Percentiles rank a stretch among this genome's conserved stretches.
phyloP scores from a whole-genome alignment of 2,329 filamentous ascomycete genomes.

The Beauveria sp. region DNA sequence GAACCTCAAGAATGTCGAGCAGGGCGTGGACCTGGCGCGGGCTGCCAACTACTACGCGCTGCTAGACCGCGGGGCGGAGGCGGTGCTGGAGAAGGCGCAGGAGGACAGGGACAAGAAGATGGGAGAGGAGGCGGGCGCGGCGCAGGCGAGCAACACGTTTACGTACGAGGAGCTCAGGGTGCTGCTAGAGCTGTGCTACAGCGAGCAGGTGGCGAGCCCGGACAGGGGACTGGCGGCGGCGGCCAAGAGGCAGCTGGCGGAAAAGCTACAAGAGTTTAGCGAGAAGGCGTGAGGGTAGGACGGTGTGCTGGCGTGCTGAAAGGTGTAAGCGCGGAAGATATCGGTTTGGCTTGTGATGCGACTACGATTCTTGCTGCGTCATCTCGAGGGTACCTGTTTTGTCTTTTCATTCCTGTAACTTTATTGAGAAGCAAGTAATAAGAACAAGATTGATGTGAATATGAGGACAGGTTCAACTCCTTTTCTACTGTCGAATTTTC shows the following conservation, averaged over 20 bases:
- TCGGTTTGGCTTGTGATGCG: too few species aligned
- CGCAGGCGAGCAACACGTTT: constrained; percentile 35
- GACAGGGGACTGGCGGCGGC: constrained; percentile 60
- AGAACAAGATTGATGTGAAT: too few species aligned
- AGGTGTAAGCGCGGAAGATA: neutral
- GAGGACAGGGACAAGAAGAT: constrained; percentile 31
- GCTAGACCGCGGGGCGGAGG: constrained; percentile 58
- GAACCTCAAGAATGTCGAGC: constrained; percentile 88
- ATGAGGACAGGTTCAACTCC: too few species aligned
- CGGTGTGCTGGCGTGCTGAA: neutral
- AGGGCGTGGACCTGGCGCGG: constrained; percentile 54
- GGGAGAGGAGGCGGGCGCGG: constrained; percentile 20
- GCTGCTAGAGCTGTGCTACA: constrained; percentile 60
- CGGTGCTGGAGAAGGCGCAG: constrained; percentile 55
- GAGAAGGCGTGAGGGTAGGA: constrained; percentile 60
- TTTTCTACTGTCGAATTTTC: too few species aligned
- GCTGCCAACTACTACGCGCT: constrained; percentile 62
- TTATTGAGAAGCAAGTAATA: too few species aligned
- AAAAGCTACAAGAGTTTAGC: constrained; percentile 61
- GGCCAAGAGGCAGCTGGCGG: constrained; percentile 62
- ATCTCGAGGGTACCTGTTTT: too few species aligned
- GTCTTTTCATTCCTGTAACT: neutral
- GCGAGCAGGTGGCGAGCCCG: constrained; percentile 56
- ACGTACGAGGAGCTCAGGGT: constrained; percentile 60
- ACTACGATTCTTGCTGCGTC: too few species aligned